Percentiles rank a stretch among this genome's conserved stretches.
These are phyloP conservation scores for Neurospora africana DNA, from an alignment of 495 filamentous ascomycete species.

Conservation along the genomic window DNA sequence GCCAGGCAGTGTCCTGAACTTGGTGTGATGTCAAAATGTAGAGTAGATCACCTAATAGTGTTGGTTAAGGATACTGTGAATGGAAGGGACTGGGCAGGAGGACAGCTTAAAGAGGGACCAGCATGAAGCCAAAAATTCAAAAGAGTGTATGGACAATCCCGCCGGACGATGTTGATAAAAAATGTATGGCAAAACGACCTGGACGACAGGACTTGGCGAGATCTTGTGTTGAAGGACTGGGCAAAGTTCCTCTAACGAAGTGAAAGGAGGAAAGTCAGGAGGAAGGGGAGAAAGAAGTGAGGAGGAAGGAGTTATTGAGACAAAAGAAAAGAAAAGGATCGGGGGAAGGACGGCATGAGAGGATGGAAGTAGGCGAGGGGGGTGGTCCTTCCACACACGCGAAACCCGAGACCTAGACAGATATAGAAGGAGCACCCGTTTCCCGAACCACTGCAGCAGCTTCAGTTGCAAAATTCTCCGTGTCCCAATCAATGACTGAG, in stretches of 20 bases:
- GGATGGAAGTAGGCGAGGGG: not conserved
- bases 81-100: not conserved
- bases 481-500: not conserved
- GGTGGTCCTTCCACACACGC: not conserved
- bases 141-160: not conserved
- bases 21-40: not conserved
- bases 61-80: not conserved
- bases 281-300: constrained; percentile 1
- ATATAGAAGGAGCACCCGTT: constrained; percentile 19
- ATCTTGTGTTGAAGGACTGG: not conserved
- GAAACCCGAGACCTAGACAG: constrained; percentile 5
- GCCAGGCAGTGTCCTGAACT: not conserved
- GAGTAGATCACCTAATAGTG: not conserved
- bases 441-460: not conserved
- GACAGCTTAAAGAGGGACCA: not conserved
- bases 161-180: not conserved
- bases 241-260: not conserved
- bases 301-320: constrained; percentile 2
- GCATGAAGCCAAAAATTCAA: not conserved
- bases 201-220: not conserved
- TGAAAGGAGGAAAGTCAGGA: not conserved
- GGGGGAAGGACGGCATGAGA: not conserved
- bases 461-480: constrained; percentile 4
- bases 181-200: not conserved
- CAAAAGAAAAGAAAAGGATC: not conserved